These are phyloP conservation scores for Draba incana DNA, from an alignment of 345 rosid genomes.

Conservation along the genomic window DNA sequence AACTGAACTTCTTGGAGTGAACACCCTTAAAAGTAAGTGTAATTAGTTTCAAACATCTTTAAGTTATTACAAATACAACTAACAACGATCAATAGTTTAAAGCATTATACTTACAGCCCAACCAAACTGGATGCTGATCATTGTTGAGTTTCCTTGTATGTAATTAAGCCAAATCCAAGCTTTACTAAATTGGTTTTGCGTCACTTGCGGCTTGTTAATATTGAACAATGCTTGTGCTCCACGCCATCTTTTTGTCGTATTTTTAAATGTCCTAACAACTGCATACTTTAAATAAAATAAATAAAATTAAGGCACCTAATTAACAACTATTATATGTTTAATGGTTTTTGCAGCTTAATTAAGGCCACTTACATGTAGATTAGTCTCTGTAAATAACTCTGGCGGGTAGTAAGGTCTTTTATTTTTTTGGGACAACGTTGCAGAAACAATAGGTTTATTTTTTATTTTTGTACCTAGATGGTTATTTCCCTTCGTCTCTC, in stretches of 20 bases:
- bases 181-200: conserved; percentile 28
- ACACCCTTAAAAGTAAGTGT: background rate
- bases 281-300: conserved; percentile 26
- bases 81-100: background rate
- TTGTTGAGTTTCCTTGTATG: conserved; percentile 15
- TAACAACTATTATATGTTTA: background rate
- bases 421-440: conserved; percentile 1
- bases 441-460: background rate
- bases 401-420: background rate
- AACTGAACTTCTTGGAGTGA: background rate
- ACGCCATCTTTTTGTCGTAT: conserved; percentile 34
- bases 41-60: background rate
- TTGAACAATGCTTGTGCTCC: conserved; percentile 39
- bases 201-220: conserved; percentile 21
- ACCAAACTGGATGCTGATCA: conserved; percentile 37
- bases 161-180: conserved; percentile 39
- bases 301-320: background rate
- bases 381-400: background rate
- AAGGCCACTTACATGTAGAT: conserved; percentile 30
- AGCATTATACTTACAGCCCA: conserved; percentile 33
- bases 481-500: background rate
- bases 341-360: background rate
- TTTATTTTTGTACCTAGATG: background rate
- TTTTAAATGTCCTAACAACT: conserved; percentile 29
- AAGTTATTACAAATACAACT: background rate